Percentiles rank a stretch among this genome's conserved stretches.
Conservation (phyloP, 140 eudicot genomes). For the Cichorium intybus region DNA sequence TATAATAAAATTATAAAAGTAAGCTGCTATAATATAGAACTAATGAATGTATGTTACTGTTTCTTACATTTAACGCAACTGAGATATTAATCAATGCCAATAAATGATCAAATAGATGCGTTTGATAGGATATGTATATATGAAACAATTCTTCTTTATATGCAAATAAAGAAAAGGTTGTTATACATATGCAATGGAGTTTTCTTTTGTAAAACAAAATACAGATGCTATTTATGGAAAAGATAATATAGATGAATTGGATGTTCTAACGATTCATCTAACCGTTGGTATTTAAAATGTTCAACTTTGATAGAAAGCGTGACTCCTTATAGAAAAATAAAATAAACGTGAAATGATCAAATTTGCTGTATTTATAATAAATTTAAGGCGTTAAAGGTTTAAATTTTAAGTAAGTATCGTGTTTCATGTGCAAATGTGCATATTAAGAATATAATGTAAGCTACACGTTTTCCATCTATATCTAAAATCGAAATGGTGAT, state of each 20-base stretch:
- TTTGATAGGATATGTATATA: too few relatives aligned
- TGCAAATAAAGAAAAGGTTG: not conserved
- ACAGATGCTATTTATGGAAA: not conserved
- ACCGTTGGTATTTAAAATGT: constrained; percentile 3
- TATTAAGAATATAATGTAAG: not conserved
- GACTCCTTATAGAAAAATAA: constrained; percentile 12
- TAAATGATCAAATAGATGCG: not conserved
- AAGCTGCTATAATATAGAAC: too few relatives aligned
- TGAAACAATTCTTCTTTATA: not conserved
- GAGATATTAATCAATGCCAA: not conserved
- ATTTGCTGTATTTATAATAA: not conserved
- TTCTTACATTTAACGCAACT: too few relatives aligned
- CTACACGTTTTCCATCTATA: constrained; percentile 7
- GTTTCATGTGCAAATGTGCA: not conserved
- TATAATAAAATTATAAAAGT: too few relatives aligned
- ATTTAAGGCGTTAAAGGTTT: not conserved
- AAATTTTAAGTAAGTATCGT: not conserved
- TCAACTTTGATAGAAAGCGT: constrained; percentile 11
- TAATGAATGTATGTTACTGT: too few relatives aligned
- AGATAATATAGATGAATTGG: not conserved
- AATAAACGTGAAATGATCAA: not conserved
- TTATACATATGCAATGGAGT: not conserved
- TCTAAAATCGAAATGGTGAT: not conserved
- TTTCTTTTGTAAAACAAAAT: not conserved
- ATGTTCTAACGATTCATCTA: not conserved